Evolutionary conservation across 176 grass and related monocot genomes (phyloP).

Genomic region (Chloris gayana): DNA sequence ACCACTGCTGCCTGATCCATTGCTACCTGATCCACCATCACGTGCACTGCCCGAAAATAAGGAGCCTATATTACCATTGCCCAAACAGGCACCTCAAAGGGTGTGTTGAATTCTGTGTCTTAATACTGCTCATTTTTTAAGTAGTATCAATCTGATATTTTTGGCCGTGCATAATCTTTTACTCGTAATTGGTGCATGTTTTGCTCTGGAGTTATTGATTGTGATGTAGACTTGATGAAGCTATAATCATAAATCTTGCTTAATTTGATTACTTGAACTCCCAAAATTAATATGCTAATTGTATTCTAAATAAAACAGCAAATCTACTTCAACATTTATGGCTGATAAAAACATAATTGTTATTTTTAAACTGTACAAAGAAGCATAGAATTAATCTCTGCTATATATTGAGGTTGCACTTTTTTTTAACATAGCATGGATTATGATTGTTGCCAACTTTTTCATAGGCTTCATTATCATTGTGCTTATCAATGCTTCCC

Average conservation of each 20-base stretch:
- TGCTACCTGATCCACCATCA: conserved; percentile 57
- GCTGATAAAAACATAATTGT: background rate
- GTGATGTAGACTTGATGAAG: background rate
- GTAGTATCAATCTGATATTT: background rate
- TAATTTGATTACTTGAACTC: conserved; percentile 16
- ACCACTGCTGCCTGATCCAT: conserved; percentile 55
- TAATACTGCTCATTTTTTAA: background rate
- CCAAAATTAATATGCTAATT: background rate
- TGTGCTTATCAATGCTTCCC: background rate
- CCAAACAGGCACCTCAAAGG: conserved; percentile 59
- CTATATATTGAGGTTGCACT: background rate
- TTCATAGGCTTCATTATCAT: background rate
- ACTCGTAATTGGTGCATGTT: background rate
- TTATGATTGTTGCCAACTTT: conserved; percentile 4
- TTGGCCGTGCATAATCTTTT: background rate
- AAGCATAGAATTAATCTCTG: background rate
- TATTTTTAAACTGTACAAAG: background rate
- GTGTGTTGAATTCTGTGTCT: conserved; percentile 33
- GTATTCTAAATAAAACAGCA: background rate
- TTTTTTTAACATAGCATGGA: background rate
- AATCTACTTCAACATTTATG: background rate
- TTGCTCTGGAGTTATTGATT: background rate
- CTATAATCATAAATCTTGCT: background rate
- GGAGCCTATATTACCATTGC: conserved; percentile 81
- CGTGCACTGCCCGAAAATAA: conserved; percentile 53